Conservation (phyloP, 2,329 filamentous ascomycete species). For the Penicillium sp. region DNA sequence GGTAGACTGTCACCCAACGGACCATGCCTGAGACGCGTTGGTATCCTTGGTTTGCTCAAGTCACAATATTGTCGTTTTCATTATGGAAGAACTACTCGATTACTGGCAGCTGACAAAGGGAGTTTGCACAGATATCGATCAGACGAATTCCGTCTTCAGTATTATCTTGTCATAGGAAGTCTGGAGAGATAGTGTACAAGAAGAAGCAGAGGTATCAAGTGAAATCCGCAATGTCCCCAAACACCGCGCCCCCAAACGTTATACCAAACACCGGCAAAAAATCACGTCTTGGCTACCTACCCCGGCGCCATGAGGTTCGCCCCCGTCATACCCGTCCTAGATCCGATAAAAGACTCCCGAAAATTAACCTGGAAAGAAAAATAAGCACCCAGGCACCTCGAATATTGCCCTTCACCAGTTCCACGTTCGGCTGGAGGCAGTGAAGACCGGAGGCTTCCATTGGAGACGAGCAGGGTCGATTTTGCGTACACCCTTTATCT, state of each 20-base stretch:
- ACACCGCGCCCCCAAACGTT: slow-evolving; percentile 4
- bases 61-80: no score
- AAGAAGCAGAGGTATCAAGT: slow-evolving; percentile 14
- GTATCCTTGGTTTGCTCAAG: no score
- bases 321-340: background rate
- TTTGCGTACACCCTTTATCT: slow-evolving; percentile 67
- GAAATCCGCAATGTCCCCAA: slow-evolving; percentile 6
- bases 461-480: slow-evolving; percentile 78
- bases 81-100: no score
- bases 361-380: no score
- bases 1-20: background rate
- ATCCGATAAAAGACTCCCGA: background rate
- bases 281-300: background rate
- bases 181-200: slow-evolving; percentile 1
- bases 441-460: slow-evolving; percentile 97
- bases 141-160: no score
- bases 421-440: slow-evolving; percentile 86
- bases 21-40: background rate
- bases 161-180: no score
- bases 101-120: no score
- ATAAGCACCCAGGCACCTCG: no score
- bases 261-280: slow-evolving; percentile 9
- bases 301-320: slow-evolving; percentile 7
- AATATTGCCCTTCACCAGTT: slow-evolving; percentile 66
- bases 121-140: no score